These are phyloP conservation scores for Fusarium sp. DNA, from an alignment of 2,329 filamentous ascomycete species.

Conservation along the genomic window DNA sequence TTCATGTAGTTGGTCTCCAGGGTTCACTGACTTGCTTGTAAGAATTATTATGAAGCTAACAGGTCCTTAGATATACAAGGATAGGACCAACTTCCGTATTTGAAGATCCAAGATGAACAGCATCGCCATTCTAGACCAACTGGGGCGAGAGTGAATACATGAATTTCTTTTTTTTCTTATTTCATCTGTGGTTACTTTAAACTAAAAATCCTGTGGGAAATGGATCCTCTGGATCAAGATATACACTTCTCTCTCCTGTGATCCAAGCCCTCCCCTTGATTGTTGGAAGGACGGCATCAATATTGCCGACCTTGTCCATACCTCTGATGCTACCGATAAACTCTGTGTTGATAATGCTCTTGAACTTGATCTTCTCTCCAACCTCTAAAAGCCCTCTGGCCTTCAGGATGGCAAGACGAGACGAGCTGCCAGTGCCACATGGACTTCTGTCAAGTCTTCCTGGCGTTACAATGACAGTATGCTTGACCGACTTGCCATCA, in stretches of 20 bases:
- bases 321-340: conserved; percentile 23
- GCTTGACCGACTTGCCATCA: conserved; percentile 13
- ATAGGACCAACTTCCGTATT: no score
- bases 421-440: conserved; percentile 19
- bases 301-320: conserved; percentile 2
- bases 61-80: no score
- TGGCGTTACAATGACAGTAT: conserved; percentile 19
- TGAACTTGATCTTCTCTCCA: conserved; percentile 18
- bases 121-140: no score
- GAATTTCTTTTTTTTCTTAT: no score
- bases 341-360: conserved; percentile 24
- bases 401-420: conserved; percentile 15
- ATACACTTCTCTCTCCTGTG: conserved; percentile 24
- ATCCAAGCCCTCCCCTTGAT: conserved; percentile 25
- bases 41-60: no score
- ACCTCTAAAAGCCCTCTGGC: conserved; percentile 1
- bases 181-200: neutral
- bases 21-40: no score
- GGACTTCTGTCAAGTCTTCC: conserved; percentile 24
- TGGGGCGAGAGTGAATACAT: no score
- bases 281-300: conserved; percentile 19
- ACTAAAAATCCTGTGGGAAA: conserved; percentile 6
- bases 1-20: no score
- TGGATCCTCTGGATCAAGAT: conserved; percentile 27
- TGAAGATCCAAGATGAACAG: no score